Conservation (phyloP, 73 alveolate species). For the Effrenium voratum region DNA sequence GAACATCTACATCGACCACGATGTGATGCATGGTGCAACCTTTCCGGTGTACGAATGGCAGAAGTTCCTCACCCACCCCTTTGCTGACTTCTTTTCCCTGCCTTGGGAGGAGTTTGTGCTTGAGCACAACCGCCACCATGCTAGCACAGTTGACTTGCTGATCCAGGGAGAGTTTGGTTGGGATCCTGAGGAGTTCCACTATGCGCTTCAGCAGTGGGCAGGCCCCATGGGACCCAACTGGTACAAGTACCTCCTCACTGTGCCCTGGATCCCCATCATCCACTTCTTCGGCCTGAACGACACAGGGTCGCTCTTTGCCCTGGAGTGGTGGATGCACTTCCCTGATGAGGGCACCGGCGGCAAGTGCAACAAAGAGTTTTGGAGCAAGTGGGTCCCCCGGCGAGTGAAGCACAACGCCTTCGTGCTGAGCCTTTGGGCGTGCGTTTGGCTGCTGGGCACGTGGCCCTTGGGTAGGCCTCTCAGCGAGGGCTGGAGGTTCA, state of each 20-base stretch:
- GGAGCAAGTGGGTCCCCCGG: constrained; percentile 69
- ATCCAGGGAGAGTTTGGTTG: constrained; percentile 91
- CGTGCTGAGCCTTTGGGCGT: constrained; percentile 71
- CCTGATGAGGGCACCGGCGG: constrained; percentile 48
- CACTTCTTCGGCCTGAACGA: constrained; percentile 90
- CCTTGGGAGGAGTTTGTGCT: constrained; percentile 91
- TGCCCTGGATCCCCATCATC: constrained; percentile 27
- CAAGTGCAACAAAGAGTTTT: constrained; percentile 22
- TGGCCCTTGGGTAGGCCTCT: constrained; percentile 70
- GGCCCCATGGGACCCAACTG: constrained; percentile 71
- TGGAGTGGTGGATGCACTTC: constrained; percentile 74
- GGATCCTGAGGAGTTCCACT: constrained; percentile 89
- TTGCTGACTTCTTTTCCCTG: constrained; percentile 69
- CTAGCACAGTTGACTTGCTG: constrained; percentile 76
- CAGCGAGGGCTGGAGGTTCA: constrained; percentile 79
- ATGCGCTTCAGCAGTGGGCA: constrained; percentile 73
- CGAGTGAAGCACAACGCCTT: constrained; percentile 57
- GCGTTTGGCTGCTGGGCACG: constrained; percentile 85
- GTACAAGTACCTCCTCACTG: constrained; percentile 55
- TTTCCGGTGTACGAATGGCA: constrained; percentile 67
- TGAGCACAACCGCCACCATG: constrained; percentile 92
- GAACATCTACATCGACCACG: constrained; percentile 5
- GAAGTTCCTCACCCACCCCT: constrained; percentile 80
- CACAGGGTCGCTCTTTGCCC: constrained; percentile 80
- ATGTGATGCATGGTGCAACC: constrained; percentile 91